Base-by-base conservation (phyloP, 495 filamentous ascomycete genomes). In the Pyronema domesticum region DNA sequence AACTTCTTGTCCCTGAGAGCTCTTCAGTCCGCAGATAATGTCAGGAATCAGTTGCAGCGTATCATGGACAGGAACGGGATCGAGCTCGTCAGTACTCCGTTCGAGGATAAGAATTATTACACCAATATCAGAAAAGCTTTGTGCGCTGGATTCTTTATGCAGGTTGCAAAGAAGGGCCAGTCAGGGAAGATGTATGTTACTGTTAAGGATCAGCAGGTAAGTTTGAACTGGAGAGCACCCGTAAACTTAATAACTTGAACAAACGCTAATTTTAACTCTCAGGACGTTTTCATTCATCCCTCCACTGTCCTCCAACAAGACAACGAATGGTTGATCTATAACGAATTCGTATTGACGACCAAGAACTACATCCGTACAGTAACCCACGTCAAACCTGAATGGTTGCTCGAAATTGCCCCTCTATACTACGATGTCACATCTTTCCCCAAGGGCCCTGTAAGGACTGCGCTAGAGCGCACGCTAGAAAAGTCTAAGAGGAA, bases 71-170 rank as follows among this genome's bases (percentile, higher is more conserved):
- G 81, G 15, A 74, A 83, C 53, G 86, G 81, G 51, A 68, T 99
- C 8, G 83, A 91, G 43, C 76, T 99, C 46, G 66, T 96, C 46
- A 87, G 81, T 55, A 94, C 86, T 0, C 78, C 83, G 0, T 95
- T 95, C 70, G 83, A 87, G 48, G 81, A 96, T 69, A 95, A 94
- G 74, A 83, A 89, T 58, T 99, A 99, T 71, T 96, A 95, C 67
- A 86, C 78, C 68, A 99, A 99, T 64, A 96, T 99, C 63, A 83
- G 87, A 17, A 81, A 86, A 13, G 91, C 91, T 8, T 74, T 99
- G n/a, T 82, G 94, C 11, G 78, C 86, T 1, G 91, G 91, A 17
- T 99, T 96, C 73, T 99, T 99, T 74, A 99, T 99, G 91, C 93
- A 99, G 65, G 83, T 96, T n/a, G 91, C 91, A 40, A 95, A 88